phyloP scores from a whole-genome alignment of 306 rosid species.

The Begonia masoniana region DNA sequence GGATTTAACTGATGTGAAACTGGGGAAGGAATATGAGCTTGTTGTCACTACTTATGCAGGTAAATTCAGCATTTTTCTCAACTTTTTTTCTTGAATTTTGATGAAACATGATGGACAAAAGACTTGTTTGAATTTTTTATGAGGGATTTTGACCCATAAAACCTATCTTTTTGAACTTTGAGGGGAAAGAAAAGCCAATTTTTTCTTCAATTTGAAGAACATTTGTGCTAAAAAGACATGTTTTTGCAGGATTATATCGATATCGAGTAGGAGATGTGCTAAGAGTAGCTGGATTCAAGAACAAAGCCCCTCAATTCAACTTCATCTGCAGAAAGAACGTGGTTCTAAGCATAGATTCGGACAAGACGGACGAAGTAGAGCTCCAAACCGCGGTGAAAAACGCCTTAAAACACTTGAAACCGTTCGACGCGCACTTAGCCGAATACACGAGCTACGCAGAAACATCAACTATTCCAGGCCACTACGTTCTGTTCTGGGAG shows the following conservation, averaged over 20 bases:
- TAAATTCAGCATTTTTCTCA: conserved; percentile 1
- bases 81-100: background rate
- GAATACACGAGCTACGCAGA: conserved; percentile 11
- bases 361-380: conserved; percentile 11
- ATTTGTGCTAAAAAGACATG: background rate
- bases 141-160: too few species aligned
- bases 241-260: conserved; percentile 4
- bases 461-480: conserved; percentile 9
- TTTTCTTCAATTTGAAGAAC: background rate
- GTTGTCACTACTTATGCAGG: conserved; percentile 60
- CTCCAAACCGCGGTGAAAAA: conserved; percentile 8
- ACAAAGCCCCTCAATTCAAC: conserved; percentile 14
- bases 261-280: conserved; percentile 8
- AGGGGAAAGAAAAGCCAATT: too few species aligned
- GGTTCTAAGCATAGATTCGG: conserved; percentile 9
- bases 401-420: background rate
- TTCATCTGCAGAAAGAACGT: conserved; percentile 10
- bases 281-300: conserved; percentile 12
- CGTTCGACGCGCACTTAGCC: conserved; percentile 1
- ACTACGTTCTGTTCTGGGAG: conserved; percentile 11
- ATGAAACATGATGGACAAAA: too few species aligned
- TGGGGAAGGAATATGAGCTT: conserved; percentile 49
- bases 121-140: background rate
- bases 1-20: conserved; percentile 42
- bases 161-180: too few species aligned